phyloP scores from a whole-genome alignment of 2,329 filamentous ascomycete species.

The Dothiorella sarmentorum region DNA sequence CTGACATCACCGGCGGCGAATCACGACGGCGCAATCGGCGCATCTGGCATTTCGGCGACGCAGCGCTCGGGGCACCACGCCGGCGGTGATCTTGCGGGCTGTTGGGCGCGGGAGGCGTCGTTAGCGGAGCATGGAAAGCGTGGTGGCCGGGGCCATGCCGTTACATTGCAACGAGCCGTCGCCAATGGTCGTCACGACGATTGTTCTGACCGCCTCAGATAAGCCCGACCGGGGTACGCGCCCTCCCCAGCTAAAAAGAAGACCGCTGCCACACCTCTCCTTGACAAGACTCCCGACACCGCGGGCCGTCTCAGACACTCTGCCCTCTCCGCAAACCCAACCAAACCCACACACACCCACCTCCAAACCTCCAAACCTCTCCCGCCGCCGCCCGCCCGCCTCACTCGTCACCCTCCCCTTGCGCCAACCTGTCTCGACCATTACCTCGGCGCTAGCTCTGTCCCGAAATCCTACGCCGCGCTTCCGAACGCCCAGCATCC shows the following conservation, averaged over 20 bases:
- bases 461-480: constrained; percentile 13
- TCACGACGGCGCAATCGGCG: neutral
- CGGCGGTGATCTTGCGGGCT: neutral
- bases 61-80: constrained; percentile 6
- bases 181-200: constrained; percentile 7
- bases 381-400: neutral
- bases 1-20: constrained; percentile 7
- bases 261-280: neutral
- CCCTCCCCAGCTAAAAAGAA: neutral
- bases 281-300: neutral
- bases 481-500: constrained; percentile 1
- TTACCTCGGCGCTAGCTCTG: neutral
- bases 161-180: neutral
- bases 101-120: constrained; percentile 12
- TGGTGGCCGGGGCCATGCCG: neutral
- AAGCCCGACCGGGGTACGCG: constrained; percentile 6
- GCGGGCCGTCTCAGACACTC: constrained; percentile 1
- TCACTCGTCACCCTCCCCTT: neutral
- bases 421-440: constrained; percentile 14
- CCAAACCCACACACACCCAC: neutral
- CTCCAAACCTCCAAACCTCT: neutral
- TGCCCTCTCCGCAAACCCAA: too few species aligned
- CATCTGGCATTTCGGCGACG: neutral
- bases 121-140: neutral
- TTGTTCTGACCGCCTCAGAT: constrained; percentile 16